Evolutionary conservation across 176 grass and related monocot species (phyloP).

Genomic region (bread wheat (Triticum aestivum)): DNA sequence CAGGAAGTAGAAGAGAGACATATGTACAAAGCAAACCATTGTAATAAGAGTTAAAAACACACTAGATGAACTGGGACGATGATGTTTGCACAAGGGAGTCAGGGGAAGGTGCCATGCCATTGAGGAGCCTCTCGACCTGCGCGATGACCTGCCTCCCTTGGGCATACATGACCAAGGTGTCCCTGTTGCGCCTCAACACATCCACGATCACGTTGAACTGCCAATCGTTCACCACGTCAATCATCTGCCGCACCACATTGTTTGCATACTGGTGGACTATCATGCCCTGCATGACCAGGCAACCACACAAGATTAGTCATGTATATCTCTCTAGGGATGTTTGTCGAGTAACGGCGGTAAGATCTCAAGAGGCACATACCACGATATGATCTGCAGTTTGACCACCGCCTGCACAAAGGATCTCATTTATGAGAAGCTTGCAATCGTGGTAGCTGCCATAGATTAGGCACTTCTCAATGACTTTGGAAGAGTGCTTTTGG

Average conservation of each 20-base stretch:
- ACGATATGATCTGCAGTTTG: slow-evolving; percentile 23
- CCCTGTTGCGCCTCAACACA: not conserved
- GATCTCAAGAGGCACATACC: not conserved
- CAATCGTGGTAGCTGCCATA: slow-evolving; percentile 37
- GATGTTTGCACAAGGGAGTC: not conserved
- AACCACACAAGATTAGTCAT: not conserved
- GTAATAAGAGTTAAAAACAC: too few species aligned
- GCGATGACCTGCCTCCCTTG: not conserved
- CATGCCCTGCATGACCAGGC: slow-evolving; percentile 24
- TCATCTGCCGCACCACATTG: slow-evolving; percentile 29
- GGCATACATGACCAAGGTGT: not conserved
- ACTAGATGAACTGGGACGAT: too few species aligned
- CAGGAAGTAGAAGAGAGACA: too few species aligned
- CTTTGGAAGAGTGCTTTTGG: slow-evolving; percentile 57
- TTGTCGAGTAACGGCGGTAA: not conserved
- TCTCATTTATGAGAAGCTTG: slow-evolving; percentile 38
- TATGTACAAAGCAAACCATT: too few species aligned
- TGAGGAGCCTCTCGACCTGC: not conserved
- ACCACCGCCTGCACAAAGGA: slow-evolving; percentile 6
- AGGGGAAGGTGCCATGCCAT: not conserved
- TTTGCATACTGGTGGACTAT: slow-evolving; percentile 34
- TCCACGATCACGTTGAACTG: not conserved
- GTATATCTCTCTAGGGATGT: not conserved
- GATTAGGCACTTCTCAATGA: slow-evolving; percentile 50
- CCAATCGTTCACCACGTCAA: not conserved